Evolutionary conservation across 805 yeast genomes (phyloP), one percentile per base, ranked within the genome.

Genomic region (Hyphopichia homilentoma): DNA sequence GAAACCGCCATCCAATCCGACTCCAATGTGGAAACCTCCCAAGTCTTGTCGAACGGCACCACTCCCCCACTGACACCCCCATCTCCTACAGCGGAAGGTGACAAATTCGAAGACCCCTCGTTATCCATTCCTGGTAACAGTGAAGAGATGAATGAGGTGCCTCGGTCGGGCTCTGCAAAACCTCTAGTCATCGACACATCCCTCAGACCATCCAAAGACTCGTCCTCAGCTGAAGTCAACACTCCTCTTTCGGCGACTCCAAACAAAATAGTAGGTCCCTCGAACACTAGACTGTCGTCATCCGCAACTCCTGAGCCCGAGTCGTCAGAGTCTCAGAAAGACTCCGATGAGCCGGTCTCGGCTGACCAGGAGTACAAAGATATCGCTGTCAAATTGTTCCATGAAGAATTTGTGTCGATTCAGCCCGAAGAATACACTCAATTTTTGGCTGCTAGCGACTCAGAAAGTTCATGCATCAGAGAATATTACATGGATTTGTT

Each of bases 401-500:
- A 55, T 23, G 71, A 65, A 41, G 62, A 65, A 32, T 67, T 67
- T 40, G 62, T 65, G 7, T 61, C 67, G 32, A 59, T 67, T 21
- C 55, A 55, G 33, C 70, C 70, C 4, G 70, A 66, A 35, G 72
- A 67, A 39, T 67, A 65, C 39, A 63, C 66, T 23, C 71, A 62
- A 48, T 62, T 59, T 32, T 44, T 67, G 24, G 69, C 72, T 3
- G 51, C 54, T 14, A 52, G 43, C 32, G 67, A 61, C 33, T 43
- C 40, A 3, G 79, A 73, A 29, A 57, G 65, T 21, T 51, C 53
- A 16, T 47, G 54, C 14, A 59, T 72, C 19, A 51, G 78, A 33
- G 52, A 53, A 28, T 46, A 60, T 35, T 74, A 72, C 45, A 67
- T 74, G 76, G 59, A 64, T 34, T 45, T 64, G 21, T 74, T 73